Conservation (phyloP, 768 basidiomycete genomes). For the Boletus bicolor region DNA sequence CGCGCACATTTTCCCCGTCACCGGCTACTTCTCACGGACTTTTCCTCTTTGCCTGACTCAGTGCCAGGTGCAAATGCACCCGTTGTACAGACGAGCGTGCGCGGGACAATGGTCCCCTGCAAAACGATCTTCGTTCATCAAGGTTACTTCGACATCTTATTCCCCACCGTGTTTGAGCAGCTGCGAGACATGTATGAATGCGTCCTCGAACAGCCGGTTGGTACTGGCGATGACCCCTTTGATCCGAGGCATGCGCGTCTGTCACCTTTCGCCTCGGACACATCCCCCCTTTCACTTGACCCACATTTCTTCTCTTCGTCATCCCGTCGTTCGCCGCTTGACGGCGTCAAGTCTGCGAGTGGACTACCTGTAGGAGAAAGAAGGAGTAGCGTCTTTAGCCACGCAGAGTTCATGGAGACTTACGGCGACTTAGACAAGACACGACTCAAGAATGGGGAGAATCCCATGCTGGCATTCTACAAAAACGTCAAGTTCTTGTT, state of each 20-base stretch:
- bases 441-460: slow-evolving; percentile 74
- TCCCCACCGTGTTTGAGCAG: slow-evolving; percentile 86
- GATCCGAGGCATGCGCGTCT: slow-evolving; percentile 36
- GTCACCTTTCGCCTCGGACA: slow-evolving; percentile 50
- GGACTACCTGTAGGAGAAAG: slow-evolving; percentile 78
- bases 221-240: slow-evolving; percentile 16
- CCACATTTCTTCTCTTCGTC: slow-evolving; percentile 65
- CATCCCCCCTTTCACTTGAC: slow-evolving; percentile 51
- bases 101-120: slow-evolving; percentile 82
- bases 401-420: slow-evolving; percentile 83
- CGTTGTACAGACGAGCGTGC: slow-evolving; percentile 92
- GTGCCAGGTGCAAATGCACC: slow-evolving; percentile 69
- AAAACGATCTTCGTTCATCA: slow-evolving; percentile 88
- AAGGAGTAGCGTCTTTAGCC: slow-evolving; percentile 80
- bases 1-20: slow-evolving; percentile 86
- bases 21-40: slow-evolving; percentile 92
- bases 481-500: slow-evolving; percentile 93
- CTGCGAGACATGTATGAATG: slow-evolving; percentile 90
- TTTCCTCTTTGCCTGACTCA: slow-evolving; percentile 81
- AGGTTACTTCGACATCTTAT: slow-evolving; percentile 98
- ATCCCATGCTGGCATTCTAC: slow-evolving; percentile 87
- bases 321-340: slow-evolving; percentile 54
- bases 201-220: slow-evolving; percentile 60
- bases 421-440: slow-evolving; percentile 78
- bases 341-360: slow-evolving; percentile 72